Evolutionary conservation across 2,329 filamentous ascomycete species (phyloP).

Genomic region (Elsinoe batatas): DNA sequence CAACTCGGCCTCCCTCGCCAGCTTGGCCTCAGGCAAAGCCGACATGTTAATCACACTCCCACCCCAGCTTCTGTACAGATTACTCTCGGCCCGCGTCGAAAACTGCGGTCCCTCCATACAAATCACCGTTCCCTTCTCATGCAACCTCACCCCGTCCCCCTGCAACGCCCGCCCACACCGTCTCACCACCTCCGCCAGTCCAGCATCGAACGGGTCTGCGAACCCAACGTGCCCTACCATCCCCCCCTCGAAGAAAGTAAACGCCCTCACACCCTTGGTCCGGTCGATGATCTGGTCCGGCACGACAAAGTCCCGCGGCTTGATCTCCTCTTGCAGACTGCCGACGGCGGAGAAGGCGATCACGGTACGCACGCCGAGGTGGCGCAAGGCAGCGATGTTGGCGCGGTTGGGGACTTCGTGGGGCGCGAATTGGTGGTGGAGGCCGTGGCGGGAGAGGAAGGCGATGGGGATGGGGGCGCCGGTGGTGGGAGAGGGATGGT

Average conservation of each 20-base stretch:
- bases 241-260: constrained; percentile 90
- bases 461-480: constrained; percentile 57
- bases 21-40: constrained; percentile 85
- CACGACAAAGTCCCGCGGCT: constrained; percentile 91
- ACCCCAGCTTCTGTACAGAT: constrained; percentile 91
- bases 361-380: constrained; percentile 78
- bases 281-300: constrained; percentile 96
- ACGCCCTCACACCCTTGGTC: constrained; percentile 87
- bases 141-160: constrained; percentile 74
- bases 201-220: constrained; percentile 83
- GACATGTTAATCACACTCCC: constrained; percentile 98
- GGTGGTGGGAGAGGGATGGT: constrained; percentile 66
- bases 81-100: constrained; percentile 87
- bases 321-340: constrained; percentile 82
- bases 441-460: constrained; percentile 87
- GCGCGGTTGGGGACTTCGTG: constrained; percentile 92
- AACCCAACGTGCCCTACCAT: constrained; percentile 92
- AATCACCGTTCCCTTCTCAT: constrained; percentile 74
- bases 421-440: constrained; percentile 79
- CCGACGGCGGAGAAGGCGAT: constrained; percentile 95
- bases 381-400: constrained; percentile 95
- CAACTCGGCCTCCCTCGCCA: constrained; percentile 91
- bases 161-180: constrained; percentile 66
- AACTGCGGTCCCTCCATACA: constrained; percentile 99
- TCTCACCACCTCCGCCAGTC: constrained; percentile 65